Evolutionary conservation across 2,329 filamentous ascomycete genomes (phyloP), one percentile per base, ranked within the genome.

Genomic region (Phaeosphaeriaceae sp.): DNA sequence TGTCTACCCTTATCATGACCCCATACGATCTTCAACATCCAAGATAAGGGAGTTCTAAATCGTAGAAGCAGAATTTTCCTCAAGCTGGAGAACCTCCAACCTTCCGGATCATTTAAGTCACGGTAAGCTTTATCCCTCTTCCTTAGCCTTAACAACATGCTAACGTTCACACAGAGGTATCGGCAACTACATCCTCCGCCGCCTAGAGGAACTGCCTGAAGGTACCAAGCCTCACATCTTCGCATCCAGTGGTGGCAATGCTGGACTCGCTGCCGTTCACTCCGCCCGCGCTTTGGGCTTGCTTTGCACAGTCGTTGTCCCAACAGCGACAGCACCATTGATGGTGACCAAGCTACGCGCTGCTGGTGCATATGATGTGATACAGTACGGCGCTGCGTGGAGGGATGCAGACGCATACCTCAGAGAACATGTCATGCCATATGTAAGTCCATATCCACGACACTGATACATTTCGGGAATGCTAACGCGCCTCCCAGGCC

Each of bases 71-170:
- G 90, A 80, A 87, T 96, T 76, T 91, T 91, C 76, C 87, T 96
- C 70, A 96, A 96, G 77, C 86, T 95, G 61, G 92, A 96, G 69
- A 91, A 91, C 73, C 85, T 93, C 54, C 92, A 96, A 72, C 92
- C 92, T 4, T 90, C 89, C 21, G 91, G 91, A 62, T 93, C 91
- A 41, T 96, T 96, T 86, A 95, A 96, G 77, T 93, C 91, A 48
- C 69, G 74, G 75, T 77, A 74, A 59, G 67, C 48, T 51, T 55
- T n/a, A 21, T 45, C 4, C 22, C 6, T 21, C 17, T 24, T 25
- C 7, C 21, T 36, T 9, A 20, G 5, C 7, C 10, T 7, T 9
- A 9, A 27, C 21, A 42, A 19, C 15, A 53, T 53, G 40, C 65
- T 69, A 42, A 71, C 36, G 41, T 22, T 25, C 11, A 24, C 15